Conservation (phyloP, 2,329 filamentous ascomycete genomes). For the Phialophora verrucosa region DNA sequence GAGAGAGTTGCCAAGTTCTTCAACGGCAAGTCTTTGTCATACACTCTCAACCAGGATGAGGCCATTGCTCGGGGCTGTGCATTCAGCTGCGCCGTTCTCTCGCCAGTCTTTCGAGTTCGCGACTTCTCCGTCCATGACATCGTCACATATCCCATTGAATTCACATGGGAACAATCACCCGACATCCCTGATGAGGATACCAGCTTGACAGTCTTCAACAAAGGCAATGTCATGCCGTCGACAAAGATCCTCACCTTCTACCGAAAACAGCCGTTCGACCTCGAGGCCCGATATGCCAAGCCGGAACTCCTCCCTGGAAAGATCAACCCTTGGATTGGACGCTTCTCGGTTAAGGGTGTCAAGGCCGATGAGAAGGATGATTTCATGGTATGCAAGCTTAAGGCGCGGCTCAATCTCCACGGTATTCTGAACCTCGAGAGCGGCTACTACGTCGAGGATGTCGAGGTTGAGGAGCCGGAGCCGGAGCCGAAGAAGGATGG, state of each 20-base stretch:
- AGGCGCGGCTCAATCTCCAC: constrained; percentile 94
- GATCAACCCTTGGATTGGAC: constrained; percentile 91
- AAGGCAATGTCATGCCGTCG: constrained; percentile 93
- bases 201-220: constrained; percentile 95
- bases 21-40: constrained; percentile 80
- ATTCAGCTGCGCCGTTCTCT: constrained; percentile 96
- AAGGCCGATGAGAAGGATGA: constrained; percentile 88
- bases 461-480: constrained; percentile 93
- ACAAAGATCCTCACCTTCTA: constrained; percentile 99
- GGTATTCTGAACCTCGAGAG: constrained; percentile 95
- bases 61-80: constrained; percentile 93
- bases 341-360: constrained; percentile 97
- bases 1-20: constrained; percentile 89
- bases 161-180: constrained; percentile 97
- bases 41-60: constrained; percentile 98
- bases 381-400: constrained; percentile 99
- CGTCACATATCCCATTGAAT: constrained; percentile 97
- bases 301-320: constrained; percentile 87
- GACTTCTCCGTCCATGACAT: constrained; percentile 98
- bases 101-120: constrained; percentile 95
- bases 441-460: constrained; percentile 97
- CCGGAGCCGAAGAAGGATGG: constrained; percentile 74
- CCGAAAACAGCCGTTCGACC: constrained; percentile 94
- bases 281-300: constrained; percentile 92
- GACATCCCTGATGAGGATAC: constrained; percentile 99